Base-by-base conservation (phyloP, 2,329 filamentous ascomycete species). In the Trichoderma afroharzianum region DNA sequence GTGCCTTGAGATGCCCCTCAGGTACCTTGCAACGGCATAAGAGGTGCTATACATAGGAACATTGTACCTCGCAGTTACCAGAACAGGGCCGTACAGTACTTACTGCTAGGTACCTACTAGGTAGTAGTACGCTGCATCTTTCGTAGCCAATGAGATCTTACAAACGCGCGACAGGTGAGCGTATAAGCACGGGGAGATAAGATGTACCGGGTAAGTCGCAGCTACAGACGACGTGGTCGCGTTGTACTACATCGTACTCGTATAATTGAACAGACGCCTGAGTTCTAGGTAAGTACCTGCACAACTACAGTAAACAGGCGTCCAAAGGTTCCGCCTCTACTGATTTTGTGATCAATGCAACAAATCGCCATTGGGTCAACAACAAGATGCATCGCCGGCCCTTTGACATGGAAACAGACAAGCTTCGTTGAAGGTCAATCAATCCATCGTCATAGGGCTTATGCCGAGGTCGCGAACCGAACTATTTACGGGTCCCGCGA, bases 401-500 rank as follows among this genome's bases (percentile, higher is more conserved):
- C n/a, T 68, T 68, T 15, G 55, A 58, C 24, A 68, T 68, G 55
- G 55, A 68, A 58, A 47, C 36, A 62, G 57, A 53, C 67, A 50
- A 62, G 55, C 39, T 69, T 53, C 57, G 39, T 61, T 61, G 30
- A 15, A 53, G 11, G 24, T 62, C 43, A 61, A 68, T 50, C 28
- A 33, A 61, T 33, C 24, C 66, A 47, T 21, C 66, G 55, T 68
- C 57, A 62, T 62, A 69, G 39, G 39, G 67, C 39, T 32, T 43
- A 47, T 61, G 39, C 57, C 57, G 67, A 62, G 53, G 66, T 68
- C 55, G 55, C 28, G 55, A 47, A 11, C 55, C 66, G 53, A 67
- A 47, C 11, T 50, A 68, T 68, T 68, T 59, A 68, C 66, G 66
- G 66, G 66, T 59, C 66, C n/a, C 57, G 55, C 66, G 53, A 69